Percentiles rank a stretch among this genome's conserved stretches.
Evolutionary conservation across 2,329 filamentous ascomycete genomes (phyloP).

Genomic region (Fusarium proliferatum): DNA sequence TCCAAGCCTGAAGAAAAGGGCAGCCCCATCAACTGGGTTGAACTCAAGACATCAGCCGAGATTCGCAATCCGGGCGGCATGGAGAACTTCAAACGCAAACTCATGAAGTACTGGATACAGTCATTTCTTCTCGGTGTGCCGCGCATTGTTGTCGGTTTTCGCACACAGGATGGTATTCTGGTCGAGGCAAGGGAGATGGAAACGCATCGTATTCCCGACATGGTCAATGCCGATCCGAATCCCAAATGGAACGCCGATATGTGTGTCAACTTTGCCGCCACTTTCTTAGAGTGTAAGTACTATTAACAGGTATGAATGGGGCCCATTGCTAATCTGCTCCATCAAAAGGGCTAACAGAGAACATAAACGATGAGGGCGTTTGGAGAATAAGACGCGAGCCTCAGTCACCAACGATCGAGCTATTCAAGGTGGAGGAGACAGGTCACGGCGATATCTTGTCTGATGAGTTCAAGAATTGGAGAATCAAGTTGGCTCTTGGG

Average conservation of each 20-base stretch:
- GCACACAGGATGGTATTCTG: slow-evolving; percentile 77
- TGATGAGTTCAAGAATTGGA: slow-evolving; percentile 81
- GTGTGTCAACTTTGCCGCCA: slow-evolving; percentile 89
- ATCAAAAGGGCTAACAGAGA: slow-evolving; percentile 68
- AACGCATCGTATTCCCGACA: slow-evolving; percentile 81
- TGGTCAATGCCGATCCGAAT: slow-evolving; percentile 73
- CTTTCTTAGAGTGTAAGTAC: slow-evolving; percentile 78
- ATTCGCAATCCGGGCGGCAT: slow-evolving; percentile 75
- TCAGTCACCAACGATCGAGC: slow-evolving; percentile 73
- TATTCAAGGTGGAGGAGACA: slow-evolving; percentile 75
- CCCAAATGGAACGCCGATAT: slow-evolving; percentile 89
- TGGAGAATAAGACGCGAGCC: slow-evolving; percentile 81
- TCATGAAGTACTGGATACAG: slow-evolving; percentile 97
- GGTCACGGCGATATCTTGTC: slow-evolving; percentile 83
- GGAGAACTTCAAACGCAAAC: slow-evolving; percentile 85
- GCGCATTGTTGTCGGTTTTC: slow-evolving; percentile 90
- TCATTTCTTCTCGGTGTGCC: slow-evolving; percentile 94
- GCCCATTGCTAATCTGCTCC: slow-evolving; percentile 5
- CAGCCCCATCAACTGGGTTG: slow-evolving; percentile 88
- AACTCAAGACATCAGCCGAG: slow-evolving; percentile 89
- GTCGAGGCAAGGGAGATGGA: slow-evolving; percentile 80
- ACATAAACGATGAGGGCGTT: slow-evolving; percentile 76
- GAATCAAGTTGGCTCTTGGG: slow-evolving; percentile 63
- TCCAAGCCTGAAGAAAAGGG: slow-evolving; percentile 74
- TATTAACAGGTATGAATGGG: background rate